Percentiles rank a stretch among this genome's conserved stretches.
phyloP scores from a whole-genome alignment of 345 rosid genomes.

The Acer negundo region DNA sequence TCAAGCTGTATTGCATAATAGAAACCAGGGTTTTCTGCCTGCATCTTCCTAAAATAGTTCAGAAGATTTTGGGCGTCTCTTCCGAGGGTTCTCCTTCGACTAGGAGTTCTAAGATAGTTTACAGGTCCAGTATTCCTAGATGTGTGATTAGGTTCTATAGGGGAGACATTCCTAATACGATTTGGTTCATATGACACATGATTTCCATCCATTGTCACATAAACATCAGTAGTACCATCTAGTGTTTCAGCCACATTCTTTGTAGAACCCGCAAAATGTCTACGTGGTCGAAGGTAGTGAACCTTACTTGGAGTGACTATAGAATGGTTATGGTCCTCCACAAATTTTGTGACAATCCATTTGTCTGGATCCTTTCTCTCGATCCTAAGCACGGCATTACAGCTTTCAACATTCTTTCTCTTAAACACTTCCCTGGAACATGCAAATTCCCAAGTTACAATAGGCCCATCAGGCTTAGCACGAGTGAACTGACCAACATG shows the following conservation, averaged over 20 bases:
- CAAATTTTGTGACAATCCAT: slow-evolving; percentile 61
- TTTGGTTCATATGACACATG: slow-evolving; percentile 38
- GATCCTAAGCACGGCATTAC: slow-evolving; percentile 64
- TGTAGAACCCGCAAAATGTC: slow-evolving; percentile 54
- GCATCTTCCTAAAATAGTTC: slow-evolving; percentile 66
- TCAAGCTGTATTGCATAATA: slow-evolving; percentile 71
- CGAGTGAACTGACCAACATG: slow-evolving; percentile 59
- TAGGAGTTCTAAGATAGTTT: slow-evolving; percentile 38
- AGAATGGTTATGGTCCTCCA: slow-evolving; percentile 66
- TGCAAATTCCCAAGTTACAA: slow-evolving; percentile 54
- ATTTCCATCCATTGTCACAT: slow-evolving; percentile 41
- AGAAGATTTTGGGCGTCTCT: slow-evolving; percentile 65
- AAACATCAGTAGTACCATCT: slow-evolving; percentile 37
- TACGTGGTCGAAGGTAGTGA: slow-evolving; percentile 55
- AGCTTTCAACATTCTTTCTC: slow-evolving; percentile 56
- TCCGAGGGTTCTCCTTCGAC: slow-evolving; percentile 52
- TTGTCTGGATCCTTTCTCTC: slow-evolving; percentile 47
- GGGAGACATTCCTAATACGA: slow-evolving; percentile 29
- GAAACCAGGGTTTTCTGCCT: slow-evolving; percentile 66
- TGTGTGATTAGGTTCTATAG: slow-evolving; percentile 35
- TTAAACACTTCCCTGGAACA: slow-evolving; percentile 57
- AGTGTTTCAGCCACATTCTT: slow-evolving; percentile 39
- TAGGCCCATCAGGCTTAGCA: slow-evolving; percentile 62
- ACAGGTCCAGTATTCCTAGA: slow-evolving; percentile 32
- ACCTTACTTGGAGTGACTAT: slow-evolving; percentile 41